Evolutionary conservation across 441 rosid species (phyloP), one percentile per base, ranked within the genome.

Genomic region (Mallotus repandus): DNA sequence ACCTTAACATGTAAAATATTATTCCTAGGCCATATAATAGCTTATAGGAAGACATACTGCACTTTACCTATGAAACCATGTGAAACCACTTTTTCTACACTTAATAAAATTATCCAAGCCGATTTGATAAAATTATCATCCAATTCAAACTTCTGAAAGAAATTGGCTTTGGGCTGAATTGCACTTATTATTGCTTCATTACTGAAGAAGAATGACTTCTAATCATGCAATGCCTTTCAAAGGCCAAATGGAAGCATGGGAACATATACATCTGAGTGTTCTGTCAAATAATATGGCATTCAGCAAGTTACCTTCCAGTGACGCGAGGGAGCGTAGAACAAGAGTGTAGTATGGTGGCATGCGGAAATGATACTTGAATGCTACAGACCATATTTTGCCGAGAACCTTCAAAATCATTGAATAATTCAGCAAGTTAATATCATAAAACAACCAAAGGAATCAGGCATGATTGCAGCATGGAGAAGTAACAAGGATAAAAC

Each of bases 291-390:
- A 71, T 35, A 35, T 35, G 11, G 19, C 49, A 21, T 15, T 16
- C 9, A 21, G 62, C 77, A 64, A 77, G 74, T 69, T 85, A 92
- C 99, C 99, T 90, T 95, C 99, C 50, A 95, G 81, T 80, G 98
- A 95, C 71, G 98, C 97, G 68, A 95, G 98, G 66, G 99, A 95
- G 54, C 99, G 94, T 66, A 95, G 85, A 80, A 93, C 89, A 78
- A 95, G 95, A 15, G 99, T 95, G 81, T 87, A 95, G 84, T 91
- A 94, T 73, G 98, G 97, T 12, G 98, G 99, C 99, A 95, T 95
- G 77, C 93, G 92, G 75, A 91, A 89, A 76, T 92, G 95, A 86
- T 89, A 88, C 78, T 93, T 95, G 82, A 95, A 80, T 67, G 99
- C 99, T 80, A 93, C 71, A 66, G 92, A 86, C 90, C 96, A 76